These are phyloP conservation scores for Pestalotiopsis sp. DNA, from an alignment of 2,329 filamentous ascomycete genomes.

Conservation along the genomic window DNA sequence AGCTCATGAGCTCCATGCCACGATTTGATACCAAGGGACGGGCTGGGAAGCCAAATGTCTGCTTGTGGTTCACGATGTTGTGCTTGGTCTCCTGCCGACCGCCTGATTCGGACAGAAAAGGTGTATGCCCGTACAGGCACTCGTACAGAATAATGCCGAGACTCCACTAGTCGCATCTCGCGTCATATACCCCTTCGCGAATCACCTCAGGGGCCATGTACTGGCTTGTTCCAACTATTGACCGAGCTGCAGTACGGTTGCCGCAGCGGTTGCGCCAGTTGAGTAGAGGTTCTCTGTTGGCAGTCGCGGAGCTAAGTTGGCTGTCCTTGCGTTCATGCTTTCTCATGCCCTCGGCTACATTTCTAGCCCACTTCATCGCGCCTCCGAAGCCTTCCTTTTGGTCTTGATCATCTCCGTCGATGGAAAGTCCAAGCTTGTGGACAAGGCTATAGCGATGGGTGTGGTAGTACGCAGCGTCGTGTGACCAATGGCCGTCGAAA, in stretches of 20 bases:
- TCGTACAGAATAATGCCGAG: slow-evolving; percentile 93
- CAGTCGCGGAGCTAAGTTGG: slow-evolving; percentile 39
- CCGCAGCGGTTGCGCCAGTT: slow-evolving; percentile 71
- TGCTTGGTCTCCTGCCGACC: slow-evolving; percentile 78
- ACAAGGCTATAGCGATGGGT: slow-evolving; percentile 80
- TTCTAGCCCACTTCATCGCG: slow-evolving; percentile 41
- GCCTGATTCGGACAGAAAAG: slow-evolving; percentile 79
- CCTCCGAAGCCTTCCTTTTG: slow-evolving; percentile 39
- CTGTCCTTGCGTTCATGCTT: slow-evolving; percentile 40
- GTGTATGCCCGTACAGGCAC: slow-evolving; percentile 89
- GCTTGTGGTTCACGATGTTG: slow-evolving; percentile 77
- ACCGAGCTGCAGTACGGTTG: slow-evolving; percentile 75
- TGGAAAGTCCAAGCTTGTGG: slow-evolving; percentile 71
- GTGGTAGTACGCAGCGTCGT: slow-evolving; percentile 85
- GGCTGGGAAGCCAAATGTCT: slow-evolving; percentile 71
- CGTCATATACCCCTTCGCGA: slow-evolving; percentile 80
- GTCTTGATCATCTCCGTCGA: slow-evolving; percentile 77
- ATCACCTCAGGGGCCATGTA: slow-evolving; percentile 99
- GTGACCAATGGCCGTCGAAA: slow-evolving; percentile 93
- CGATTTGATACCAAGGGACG: slow-evolving; percentile 66
- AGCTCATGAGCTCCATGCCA: slow-evolving; percentile 77
- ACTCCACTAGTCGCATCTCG: slow-evolving; percentile 96
- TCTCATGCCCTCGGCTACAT: slow-evolving; percentile 40
- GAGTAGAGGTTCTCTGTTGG: slow-evolving; percentile 54
- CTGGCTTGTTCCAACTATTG: slow-evolving; percentile 92